Base-by-base conservation (phyloP, 208 protist genomes). In the Histomonas meleagridis region DNA sequence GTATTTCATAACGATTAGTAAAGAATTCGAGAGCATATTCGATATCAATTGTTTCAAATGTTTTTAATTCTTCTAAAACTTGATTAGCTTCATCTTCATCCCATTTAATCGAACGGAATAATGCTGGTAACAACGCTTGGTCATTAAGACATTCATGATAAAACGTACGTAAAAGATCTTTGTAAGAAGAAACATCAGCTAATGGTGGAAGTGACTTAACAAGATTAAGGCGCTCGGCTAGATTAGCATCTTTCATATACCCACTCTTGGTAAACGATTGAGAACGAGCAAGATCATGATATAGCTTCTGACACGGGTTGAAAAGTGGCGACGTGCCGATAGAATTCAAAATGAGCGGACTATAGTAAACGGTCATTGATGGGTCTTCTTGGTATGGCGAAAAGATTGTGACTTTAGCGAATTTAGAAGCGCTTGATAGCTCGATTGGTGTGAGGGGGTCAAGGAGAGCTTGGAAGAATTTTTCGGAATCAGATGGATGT, bases 11-110 rank as follows among this genome's bases (percentile, higher is more conserved):
- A 18, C 76, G 4, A 32, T 18, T 53, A 18, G 76, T 86, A 16
- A 86, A 86, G 16, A 86, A 86, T 16, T 86, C 76, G 14, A 86
- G 76, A 57, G 76, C 76, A 49, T 86, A 86, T 86, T 86, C 76
- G 55, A 86, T 26, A 86, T 86, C 76, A 35, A 86, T 86, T 38
- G 76, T 40, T 86, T 86, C 32, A 1, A 40, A 21, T n/a, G 23
- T 40, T 55, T 86, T 86, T 5, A 86, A n/a, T 7, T 43, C n/a
- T 23, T 86, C 28, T 32, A 43, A 14, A 48, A 86, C 55, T 38
- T 32, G 26, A 14, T 14, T 32, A 57, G 51, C 76, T 38, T 86
- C 76, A 38, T 51, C 26, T 4, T 43, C 43, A 4, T 86, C 76
- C 76, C 76, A 86, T 26, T 55, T 86, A 1, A 86, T 26, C 18